These are phyloP conservation scores for Boletus sensibilis DNA, from an alignment of 768 basidiomycete species.

Conservation along the genomic window DNA sequence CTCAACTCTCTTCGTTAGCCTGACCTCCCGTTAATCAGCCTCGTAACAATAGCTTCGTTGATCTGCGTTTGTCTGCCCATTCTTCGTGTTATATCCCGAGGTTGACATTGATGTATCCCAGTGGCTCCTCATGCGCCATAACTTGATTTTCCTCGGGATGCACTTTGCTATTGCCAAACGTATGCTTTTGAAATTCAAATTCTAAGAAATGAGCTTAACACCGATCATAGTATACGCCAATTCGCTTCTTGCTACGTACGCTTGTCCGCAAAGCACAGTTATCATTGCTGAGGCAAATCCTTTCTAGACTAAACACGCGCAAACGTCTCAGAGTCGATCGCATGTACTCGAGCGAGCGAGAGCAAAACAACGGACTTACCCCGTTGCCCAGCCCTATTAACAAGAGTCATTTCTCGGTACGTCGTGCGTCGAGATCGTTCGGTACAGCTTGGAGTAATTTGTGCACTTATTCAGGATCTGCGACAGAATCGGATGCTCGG, in stretches of 20 bases:
- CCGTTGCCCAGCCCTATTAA: slow-evolving; percentile 17
- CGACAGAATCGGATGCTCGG: slow-evolving; percentile 26
- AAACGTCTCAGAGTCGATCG: slow-evolving; percentile 30
- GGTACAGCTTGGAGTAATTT: not conserved
- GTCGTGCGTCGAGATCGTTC: not conserved
- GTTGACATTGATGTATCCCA: not conserved
- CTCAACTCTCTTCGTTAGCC: not conserved
- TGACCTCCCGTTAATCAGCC: slow-evolving; percentile 12
- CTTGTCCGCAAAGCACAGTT: not conserved
- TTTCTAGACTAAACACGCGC: slow-evolving; percentile 30
- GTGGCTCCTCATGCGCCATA: slow-evolving; percentile 37
- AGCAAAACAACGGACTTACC: slow-evolving; percentile 10
- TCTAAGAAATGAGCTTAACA: not conserved
- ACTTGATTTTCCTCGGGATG: slow-evolving; percentile 36
- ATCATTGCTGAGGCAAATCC: not conserved
- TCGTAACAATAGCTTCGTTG: slow-evolving; percentile 34
- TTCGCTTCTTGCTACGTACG: slow-evolving; percentile 36
- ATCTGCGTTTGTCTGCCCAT: slow-evolving; percentile 27
- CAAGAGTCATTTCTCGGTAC: slow-evolving; percentile 26
- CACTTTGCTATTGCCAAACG: slow-evolving; percentile 36
- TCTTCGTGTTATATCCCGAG: not conserved
- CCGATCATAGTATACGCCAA: slow-evolving; percentile 30
- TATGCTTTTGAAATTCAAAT: slow-evolving; percentile 5
- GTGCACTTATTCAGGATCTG: not conserved
- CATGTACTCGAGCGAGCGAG: slow-evolving; percentile 29